Evolutionary conservation across 2,329 filamentous ascomycete genomes (phyloP).

Genomic region (Meredithiella fracta): DNA sequence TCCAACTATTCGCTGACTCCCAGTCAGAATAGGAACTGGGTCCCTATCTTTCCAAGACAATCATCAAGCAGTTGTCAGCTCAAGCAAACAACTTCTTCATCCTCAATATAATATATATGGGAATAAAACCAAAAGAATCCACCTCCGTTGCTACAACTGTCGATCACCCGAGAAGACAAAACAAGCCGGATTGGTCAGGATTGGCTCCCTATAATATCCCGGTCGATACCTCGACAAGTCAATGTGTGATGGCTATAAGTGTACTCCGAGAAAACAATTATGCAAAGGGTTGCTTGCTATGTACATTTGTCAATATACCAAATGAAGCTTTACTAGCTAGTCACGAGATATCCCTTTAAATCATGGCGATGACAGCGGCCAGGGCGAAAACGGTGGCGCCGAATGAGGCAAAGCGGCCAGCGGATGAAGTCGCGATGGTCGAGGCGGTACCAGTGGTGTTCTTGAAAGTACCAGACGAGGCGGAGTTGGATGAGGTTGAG

Average conservation of each 20-base stretch:
- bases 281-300: background rate
- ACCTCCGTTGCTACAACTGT: no score
- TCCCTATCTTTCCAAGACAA: no score
- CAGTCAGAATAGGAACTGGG: no score
- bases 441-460: background rate
- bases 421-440: constrained; percentile 7
- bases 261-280: background rate
- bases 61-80: background rate
- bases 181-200: no score
- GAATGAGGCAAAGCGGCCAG: constrained; percentile 10
- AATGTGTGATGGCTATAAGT: background rate
- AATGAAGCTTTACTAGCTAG: background rate
- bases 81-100: background rate
- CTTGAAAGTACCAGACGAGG: background rate
- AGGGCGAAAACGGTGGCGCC: constrained; percentile 11
- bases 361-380: constrained; percentile 13
- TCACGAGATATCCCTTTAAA: constrained; percentile 1
- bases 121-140: no score
- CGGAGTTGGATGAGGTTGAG: no score
- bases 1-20: background rate
- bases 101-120: background rate
- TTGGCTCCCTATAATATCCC: no score
- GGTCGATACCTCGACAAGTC: background rate
- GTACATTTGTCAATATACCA: background rate
- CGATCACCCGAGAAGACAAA: no score